phyloP scores from a whole-genome alignment of 805 yeast species.

The Suhomyces vadensis region DNA sequence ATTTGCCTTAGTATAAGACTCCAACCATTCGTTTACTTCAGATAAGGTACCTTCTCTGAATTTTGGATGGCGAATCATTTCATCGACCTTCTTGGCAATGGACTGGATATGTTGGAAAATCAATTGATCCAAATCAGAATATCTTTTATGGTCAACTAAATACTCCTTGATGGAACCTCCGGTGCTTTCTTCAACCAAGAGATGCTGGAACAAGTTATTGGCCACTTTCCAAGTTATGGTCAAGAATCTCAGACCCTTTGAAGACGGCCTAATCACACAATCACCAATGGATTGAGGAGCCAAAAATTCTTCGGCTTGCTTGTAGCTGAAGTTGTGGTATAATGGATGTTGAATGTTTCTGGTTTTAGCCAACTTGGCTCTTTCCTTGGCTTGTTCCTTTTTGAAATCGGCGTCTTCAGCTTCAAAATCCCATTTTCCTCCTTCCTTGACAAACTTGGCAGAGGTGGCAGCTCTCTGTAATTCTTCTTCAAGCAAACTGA shows the following conservation, averaged over 20 bases:
- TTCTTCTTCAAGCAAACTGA: slow-evolving; percentile 68
- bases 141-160: slow-evolving; percentile 68
- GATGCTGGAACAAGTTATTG: slow-evolving; percentile 85
- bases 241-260: slow-evolving; percentile 82
- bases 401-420: slow-evolving; percentile 69
- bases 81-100: slow-evolving; percentile 78
- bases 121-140: slow-evolving; percentile 90
- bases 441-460: slow-evolving; percentile 52
- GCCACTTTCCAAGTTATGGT: slow-evolving; percentile 97
- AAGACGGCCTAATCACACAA: slow-evolving; percentile 91
- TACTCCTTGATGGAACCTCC: slow-evolving; percentile 52
- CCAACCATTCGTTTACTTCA: slow-evolving; percentile 84
- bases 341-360: slow-evolving; percentile 90
- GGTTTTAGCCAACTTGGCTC: slow-evolving; percentile 64
- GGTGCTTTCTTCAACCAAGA: slow-evolving; percentile 77
- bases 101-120: slow-evolving; percentile 85
- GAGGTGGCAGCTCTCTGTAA: slow-evolving; percentile 50
- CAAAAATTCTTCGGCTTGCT: slow-evolving; percentile 89
- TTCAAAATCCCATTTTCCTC: slow-evolving; percentile 75
- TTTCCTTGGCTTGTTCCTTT: slow-evolving; percentile 59
- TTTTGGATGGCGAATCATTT: slow-evolving; percentile 83
- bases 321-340: slow-evolving; percentile 77
- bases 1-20: slow-evolving; percentile 86
- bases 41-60: slow-evolving; percentile 76
- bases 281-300: slow-evolving; percentile 91